phyloP scores from a whole-genome alignment of 495 filamentous ascomycete genomes.

The Talaromyces adpressus region DNA sequence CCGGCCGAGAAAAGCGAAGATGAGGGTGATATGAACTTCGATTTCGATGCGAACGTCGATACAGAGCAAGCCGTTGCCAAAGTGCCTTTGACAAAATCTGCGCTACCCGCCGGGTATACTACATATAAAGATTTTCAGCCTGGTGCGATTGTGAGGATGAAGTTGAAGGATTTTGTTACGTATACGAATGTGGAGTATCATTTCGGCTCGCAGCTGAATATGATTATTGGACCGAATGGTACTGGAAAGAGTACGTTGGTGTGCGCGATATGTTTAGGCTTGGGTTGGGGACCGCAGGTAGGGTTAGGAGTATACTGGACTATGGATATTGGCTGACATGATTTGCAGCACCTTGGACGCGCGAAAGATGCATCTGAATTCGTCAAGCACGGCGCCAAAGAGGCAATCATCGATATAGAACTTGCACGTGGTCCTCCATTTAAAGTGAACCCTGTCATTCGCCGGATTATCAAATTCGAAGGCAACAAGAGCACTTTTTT shows the following conservation, averaged over 20 bases:
- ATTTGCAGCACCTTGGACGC: slow-evolving; percentile 63
- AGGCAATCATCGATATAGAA: slow-evolving; percentile 84
- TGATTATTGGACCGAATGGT: slow-evolving; percentile 98
- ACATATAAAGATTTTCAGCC: slow-evolving; percentile 49
- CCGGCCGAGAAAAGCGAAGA: slow-evolving; percentile 8
- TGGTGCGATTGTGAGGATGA: slow-evolving; percentile 84
- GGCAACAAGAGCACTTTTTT: slow-evolving; percentile 71
- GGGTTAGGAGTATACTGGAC: slow-evolving; percentile 9
- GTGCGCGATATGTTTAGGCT: slow-evolving; percentile 90
- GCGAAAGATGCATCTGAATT: slow-evolving; percentile 82
- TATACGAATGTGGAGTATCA: slow-evolving; percentile 86
- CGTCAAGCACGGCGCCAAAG: slow-evolving; percentile 78
- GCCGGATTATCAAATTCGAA: slow-evolving; percentile 68
- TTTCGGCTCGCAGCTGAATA: slow-evolving; percentile 89
- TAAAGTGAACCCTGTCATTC: slow-evolving; percentile 60
- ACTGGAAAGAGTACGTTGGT: slow-evolving; percentile 97
- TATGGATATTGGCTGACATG: slow-evolving; percentile 7
- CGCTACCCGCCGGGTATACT: background rate
- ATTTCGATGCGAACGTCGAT: slow-evolving; percentile 8
- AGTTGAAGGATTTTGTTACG: slow-evolving; percentile 87
- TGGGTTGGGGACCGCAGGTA: slow-evolving; percentile 73
- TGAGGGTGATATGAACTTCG: slow-evolving; percentile 7
- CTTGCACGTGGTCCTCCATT: slow-evolving; percentile 50
- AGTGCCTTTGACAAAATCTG: slow-evolving; percentile 2
- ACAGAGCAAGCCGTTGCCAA: background rate